phyloP scores from a whole-genome alignment of 768 basidiomycete genomes.

The Daedalea quercina region DNA sequence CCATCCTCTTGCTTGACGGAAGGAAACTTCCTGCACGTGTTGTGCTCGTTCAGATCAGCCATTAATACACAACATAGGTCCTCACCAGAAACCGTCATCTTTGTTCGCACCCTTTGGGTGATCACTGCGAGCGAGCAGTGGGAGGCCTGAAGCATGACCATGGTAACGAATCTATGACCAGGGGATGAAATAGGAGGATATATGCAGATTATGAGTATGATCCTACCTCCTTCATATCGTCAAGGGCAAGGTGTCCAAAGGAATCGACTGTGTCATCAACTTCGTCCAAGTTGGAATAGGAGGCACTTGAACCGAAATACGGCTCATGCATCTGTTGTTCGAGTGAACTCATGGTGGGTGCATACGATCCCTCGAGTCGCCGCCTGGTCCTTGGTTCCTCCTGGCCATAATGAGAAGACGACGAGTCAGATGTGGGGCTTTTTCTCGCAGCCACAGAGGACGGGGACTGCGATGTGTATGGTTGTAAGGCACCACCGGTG shows the following conservation, averaged over 20 bases:
- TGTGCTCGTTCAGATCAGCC: too few species aligned
- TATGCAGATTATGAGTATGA: slow-evolving; percentile 2
- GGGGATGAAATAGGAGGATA: neutral
- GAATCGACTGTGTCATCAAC: slow-evolving; percentile 43
- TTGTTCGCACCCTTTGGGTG: slow-evolving; percentile 61
- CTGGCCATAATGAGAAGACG: slow-evolving; percentile 4
- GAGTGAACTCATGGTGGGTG: neutral
- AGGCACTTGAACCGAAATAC: slow-evolving; percentile 5
- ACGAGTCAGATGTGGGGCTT: slow-evolving; percentile 8
- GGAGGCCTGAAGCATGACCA: slow-evolving; percentile 69
- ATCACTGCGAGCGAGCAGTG: slow-evolving; percentile 60
- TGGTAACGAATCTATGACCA: slow-evolving; percentile 70
- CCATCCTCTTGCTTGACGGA: neutral
- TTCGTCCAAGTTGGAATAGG: slow-evolving; percentile 6
- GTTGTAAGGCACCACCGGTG: slow-evolving; percentile 6
- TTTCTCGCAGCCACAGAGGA: neutral
- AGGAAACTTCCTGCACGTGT: slow-evolving; percentile 5
- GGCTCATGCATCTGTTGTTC: slow-evolving; percentile 8
- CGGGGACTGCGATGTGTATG: neutral
- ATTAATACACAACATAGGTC: neutral
- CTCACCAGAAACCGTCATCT: slow-evolving; percentile 34
- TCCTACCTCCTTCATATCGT: slow-evolving; percentile 66
- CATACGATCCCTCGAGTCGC: slow-evolving; percentile 4
- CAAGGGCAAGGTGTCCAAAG: slow-evolving; percentile 65
- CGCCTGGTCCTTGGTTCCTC: slow-evolving; percentile 7